Base-by-base conservation (phyloP, 441 rosid species). In the Euphorbia celastroides region DNA sequence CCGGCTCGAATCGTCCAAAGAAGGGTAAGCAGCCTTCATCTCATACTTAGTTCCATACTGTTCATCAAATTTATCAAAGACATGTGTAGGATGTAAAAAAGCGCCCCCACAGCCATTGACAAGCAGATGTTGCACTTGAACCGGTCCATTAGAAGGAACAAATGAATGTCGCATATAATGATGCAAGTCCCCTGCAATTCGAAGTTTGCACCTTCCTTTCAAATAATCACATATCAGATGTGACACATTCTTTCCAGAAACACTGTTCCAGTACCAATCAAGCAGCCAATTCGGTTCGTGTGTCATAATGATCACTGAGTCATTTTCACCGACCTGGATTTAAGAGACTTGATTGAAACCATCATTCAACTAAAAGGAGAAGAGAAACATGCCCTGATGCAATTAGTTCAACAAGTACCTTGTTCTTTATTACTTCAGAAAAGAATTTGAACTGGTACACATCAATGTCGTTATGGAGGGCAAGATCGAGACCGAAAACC, bases 61-160 rank as follows among this genome's bases (percentile, higher is more conserved):
- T 70, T 80, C 79, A 17, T 83, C 83, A 75, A 95, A 95, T 66
- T 84, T 81, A 58, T 85, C 75, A 74, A 95, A 92, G 73, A 90
- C 97, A 69, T 92, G 99, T 60, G 99, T 95, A 63, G 99, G 99
- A 83, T 95, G 98, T 68, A 95, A 80, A 84, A 94, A 94, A 27
- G 99, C 99, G 74, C 99, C 99, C 64, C 99, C 99, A 70, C 97
- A 95, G 61, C 99, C 98, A 79, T 95, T 95, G 63, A 95, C 99
- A 79, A 95, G 82, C 67, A 95, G 84, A 82, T 95, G 98, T 62
- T 88, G 95, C 76, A 90, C 97, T 68, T 86, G 75, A 62, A 77
- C 85, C 54, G 97, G 93, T 51, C 76, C 84, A 77, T 86, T 90
- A 59, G 96, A 85, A 68, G 88, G 90, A 73, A 80, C 81, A 81